These are phyloP conservation scores for Dryas octopetala DNA, from an alignment of 306 rosid genomes.

Conservation along the genomic window DNA sequence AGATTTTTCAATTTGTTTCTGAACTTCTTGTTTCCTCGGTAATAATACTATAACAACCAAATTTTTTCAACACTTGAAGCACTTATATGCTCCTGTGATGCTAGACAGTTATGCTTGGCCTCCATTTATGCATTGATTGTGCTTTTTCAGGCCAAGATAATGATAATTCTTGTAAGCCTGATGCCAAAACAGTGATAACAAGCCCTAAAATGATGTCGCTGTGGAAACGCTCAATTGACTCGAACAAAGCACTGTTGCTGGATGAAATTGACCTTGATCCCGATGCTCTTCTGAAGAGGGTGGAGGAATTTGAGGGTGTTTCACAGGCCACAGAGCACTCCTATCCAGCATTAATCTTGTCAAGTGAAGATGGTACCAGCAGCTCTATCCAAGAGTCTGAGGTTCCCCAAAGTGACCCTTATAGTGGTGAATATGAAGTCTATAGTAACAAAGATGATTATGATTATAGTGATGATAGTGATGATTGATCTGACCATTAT, in stretches of 20 bases:
- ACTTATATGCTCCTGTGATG: not conserved
- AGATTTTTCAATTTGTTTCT: not conserved
- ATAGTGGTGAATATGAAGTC: constrained; percentile 28
- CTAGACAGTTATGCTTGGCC: no score
- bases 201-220: constrained; percentile 78
- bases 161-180: constrained; percentile 33
- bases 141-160: constrained; percentile 45
- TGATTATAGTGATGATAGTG: constrained; percentile 27
- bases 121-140: constrained; percentile 15
- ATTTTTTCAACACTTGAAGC: not conserved
- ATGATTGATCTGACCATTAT: no score
- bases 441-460: constrained; percentile 28
- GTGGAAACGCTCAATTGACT: constrained; percentile 69
- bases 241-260: constrained; percentile 70
- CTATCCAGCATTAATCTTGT: constrained; percentile 47
- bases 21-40: no score
- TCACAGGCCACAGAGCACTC: constrained; percentile 83
- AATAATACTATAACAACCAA: not conserved
- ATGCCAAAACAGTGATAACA: constrained; percentile 32
- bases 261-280: constrained; percentile 66
- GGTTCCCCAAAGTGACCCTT: constrained; percentile 18
- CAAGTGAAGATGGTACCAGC: constrained; percentile 36
- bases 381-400: constrained; percentile 31
- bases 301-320: constrained; percentile 71
- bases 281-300: constrained; percentile 77